Conservation (phyloP, 75 land plant species). For the Selaginella moellendorffii region DNA sequence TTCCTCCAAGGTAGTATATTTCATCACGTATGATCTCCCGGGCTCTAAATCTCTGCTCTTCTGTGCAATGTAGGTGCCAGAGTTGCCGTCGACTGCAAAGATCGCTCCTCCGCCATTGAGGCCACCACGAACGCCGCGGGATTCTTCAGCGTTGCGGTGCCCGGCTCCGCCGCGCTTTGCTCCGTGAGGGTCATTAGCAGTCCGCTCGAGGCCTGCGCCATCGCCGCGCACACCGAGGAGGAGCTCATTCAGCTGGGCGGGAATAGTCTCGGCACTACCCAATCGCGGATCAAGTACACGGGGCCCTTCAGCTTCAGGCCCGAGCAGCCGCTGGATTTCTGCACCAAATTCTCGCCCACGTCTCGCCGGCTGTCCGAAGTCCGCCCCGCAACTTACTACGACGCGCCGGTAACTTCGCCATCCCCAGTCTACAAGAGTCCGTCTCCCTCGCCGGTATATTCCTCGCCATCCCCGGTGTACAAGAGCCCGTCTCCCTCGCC, state of each 20-base stretch:
- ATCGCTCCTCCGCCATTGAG: neutral
- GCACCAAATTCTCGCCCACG: neutral
- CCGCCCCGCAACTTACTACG: neutral
- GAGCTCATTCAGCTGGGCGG: neutral
- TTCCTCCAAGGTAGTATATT: neutral
- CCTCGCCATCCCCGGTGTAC: neutral
- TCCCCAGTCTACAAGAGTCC: neutral
- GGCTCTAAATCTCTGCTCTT: neutral
- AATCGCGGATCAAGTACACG: neutral
- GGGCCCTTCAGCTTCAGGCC: neutral
- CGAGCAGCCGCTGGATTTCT: neutral
- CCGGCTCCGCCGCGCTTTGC: neutral
- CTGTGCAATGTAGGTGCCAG: neutral
- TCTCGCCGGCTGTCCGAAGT: neutral
- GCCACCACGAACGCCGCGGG: neutral
- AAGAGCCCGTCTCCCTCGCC: neutral
- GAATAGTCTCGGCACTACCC: neutral
- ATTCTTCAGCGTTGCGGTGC: neutral
- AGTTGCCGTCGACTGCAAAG: neutral
- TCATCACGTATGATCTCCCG: neutral
- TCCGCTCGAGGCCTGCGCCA: neutral
- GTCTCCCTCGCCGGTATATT: neutral
- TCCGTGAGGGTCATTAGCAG: neutral
- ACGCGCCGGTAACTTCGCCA: neutral
- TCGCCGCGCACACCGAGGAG: neutral